Conservation (phyloP, 495 filamentous ascomycete species). For the Bacidia gigantensis region DNA sequence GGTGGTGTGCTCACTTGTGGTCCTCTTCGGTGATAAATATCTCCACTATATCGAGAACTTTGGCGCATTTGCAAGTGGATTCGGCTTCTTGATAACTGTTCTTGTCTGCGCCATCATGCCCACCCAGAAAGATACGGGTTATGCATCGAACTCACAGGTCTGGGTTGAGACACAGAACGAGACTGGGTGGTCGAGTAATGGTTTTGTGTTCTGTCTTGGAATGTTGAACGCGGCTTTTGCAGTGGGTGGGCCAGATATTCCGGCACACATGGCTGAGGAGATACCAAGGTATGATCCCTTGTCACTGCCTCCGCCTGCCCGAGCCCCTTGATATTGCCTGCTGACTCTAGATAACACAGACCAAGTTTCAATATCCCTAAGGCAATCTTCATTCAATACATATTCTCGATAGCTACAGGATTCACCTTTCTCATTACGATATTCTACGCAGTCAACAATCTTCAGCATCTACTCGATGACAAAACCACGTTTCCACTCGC, state of each 20-base stretch:
- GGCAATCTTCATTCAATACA: constrained; percentile 37
- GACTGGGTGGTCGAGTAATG: constrained; percentile 49
- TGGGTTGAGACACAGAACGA: constrained; percentile 50
- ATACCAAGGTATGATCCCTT: constrained; percentile 30
- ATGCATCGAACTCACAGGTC: constrained; percentile 44
- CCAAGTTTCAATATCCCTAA: constrained; percentile 36
- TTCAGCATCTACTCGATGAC: constrained; percentile 25
- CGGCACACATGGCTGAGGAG: constrained; percentile 66
- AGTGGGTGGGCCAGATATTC: constrained; percentile 57
- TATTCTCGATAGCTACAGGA: constrained; percentile 35
- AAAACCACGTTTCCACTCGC: constrained; percentile 51
- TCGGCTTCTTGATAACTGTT: constrained; percentile 56
- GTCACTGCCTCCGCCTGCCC: no score
- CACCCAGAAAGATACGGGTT: constrained; percentile 22
- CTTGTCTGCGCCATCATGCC: constrained; percentile 69
- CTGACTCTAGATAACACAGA: constrained; percentile 7
- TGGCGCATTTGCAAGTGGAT: constrained; percentile 55
- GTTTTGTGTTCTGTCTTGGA: constrained; percentile 57
- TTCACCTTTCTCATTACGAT: constrained; percentile 39
- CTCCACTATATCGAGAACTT: constrained; percentile 52
- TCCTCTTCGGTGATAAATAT: constrained; percentile 54
- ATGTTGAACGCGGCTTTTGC: constrained; percentile 68
- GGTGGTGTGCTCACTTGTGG: constrained; percentile 48
- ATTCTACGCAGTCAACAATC: constrained; percentile 37
- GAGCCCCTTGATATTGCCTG: no score